phyloP scores from a whole-genome alignment of 306 rosid genomes.

The Carpinus viminea region DNA sequence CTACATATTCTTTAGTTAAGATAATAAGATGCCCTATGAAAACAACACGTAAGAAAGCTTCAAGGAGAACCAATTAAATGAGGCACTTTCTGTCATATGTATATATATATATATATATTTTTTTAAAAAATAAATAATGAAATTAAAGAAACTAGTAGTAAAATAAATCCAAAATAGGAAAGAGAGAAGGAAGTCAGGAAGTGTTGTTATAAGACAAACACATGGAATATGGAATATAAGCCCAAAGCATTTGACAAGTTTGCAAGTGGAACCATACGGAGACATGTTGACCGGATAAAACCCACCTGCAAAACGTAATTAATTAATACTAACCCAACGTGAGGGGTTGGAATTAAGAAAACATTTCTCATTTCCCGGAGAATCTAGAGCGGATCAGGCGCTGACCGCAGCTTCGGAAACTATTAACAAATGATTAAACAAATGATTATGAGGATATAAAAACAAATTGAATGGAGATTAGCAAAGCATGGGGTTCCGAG shows the following conservation, averaged over 20 bases:
- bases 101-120: neutral
- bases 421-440: constrained; percentile 47
- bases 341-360: neutral
- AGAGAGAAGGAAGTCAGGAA: constrained; percentile 11
- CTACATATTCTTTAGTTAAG: neutral
- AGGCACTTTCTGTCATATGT: constrained; percentile 13
- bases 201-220: constrained; percentile 61
- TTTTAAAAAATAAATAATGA: neutral
- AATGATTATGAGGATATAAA: constrained; percentile 23
- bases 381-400: constrained; percentile 99
- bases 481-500: constrained; percentile 36
- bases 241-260: constrained; percentile 68
- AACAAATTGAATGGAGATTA: constrained; percentile 10
- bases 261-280: constrained; percentile 61
- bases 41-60: constrained; percentile 10
- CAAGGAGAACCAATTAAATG: constrained; percentile 18
- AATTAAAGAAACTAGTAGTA: neutral
- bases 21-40: constrained; percentile 16
- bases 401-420: constrained; percentile 89
- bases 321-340: constrained; percentile 28
- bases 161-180: neutral
- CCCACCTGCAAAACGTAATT: constrained; percentile 41
- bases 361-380: constrained; percentile 69
- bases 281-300: constrained; percentile 90
- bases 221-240: constrained; percentile 68